phyloP scores from a whole-genome alignment of 2,329 filamentous ascomycete genomes.

The Chalara sp. region DNA sequence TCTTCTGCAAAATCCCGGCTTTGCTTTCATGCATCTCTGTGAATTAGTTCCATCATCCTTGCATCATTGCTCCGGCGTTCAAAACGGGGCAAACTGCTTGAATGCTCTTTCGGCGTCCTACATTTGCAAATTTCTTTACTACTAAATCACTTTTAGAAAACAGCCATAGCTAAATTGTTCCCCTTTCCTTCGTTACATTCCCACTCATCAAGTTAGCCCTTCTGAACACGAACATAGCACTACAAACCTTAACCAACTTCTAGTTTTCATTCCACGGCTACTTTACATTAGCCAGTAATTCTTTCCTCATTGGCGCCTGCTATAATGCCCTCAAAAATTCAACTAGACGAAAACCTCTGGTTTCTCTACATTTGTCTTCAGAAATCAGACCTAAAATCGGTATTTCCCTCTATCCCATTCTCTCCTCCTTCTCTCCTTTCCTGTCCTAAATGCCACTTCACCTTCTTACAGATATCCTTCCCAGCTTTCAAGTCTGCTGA shows the following conservation, averaged over 20 bases:
- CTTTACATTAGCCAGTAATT: too few species aligned
- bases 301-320: too few species aligned
- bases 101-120: too few species aligned
- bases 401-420: constrained; percentile 18
- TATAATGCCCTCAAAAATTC: constrained; percentile 31
- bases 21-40: too few species aligned
- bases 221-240: background rate
- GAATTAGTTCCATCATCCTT: too few species aligned
- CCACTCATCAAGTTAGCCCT: background rate
- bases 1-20: too few species aligned
- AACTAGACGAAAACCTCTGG: constrained; percentile 31
- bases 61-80: too few species aligned
- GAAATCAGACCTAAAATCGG: constrained; percentile 31
- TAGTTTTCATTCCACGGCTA: background rate
- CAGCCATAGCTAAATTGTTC: background rate
- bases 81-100: too few species aligned
- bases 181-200: background rate
- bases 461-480: too few species aligned
- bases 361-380: constrained; percentile 37
- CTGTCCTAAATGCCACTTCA: background rate
- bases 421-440: background rate
- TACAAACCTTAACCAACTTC: background rate
- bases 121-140: too few species aligned
- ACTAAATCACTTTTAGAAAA: too few species aligned
- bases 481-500: background rate